Percentiles rank a stretch among this genome's conserved stretches.
phyloP scores from a whole-genome alignment of 108 stramenopile genomes.

The Bacterosira constricta region DNA sequence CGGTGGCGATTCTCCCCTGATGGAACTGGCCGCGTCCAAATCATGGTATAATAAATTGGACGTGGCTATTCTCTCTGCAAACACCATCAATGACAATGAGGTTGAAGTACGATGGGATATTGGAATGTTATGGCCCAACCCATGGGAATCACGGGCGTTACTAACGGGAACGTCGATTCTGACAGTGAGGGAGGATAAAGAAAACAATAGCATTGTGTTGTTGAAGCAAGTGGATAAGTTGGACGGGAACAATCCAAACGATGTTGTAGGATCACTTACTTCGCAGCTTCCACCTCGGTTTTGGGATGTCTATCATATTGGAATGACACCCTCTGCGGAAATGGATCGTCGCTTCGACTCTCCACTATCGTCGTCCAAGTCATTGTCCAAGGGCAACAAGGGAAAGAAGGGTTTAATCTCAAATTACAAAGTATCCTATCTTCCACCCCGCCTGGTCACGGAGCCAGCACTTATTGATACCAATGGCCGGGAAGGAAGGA shows the following conservation, averaged over 20 bases:
- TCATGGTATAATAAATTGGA: constrained; percentile 72
- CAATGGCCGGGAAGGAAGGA: constrained; percentile 56
- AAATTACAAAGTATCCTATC: constrained; percentile 60
- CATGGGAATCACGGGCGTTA: constrained; percentile 74
- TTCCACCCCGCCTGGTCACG: constrained; percentile 64
- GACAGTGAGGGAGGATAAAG: constrained; percentile 31
- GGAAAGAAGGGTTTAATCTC: constrained; percentile 40
- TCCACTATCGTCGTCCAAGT: not conserved
- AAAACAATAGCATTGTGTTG: constrained; percentile 30
- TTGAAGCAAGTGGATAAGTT: constrained; percentile 62
- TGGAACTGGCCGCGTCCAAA: constrained; percentile 56
- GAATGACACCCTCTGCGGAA: constrained; percentile 86
- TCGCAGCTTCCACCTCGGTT: constrained; percentile 72
- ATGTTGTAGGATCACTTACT: constrained; percentile 47
- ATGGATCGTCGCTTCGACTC: constrained; percentile 37
- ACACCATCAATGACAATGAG: constrained; percentile 11
- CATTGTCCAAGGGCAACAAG: not conserved
- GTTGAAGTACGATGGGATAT: constrained; percentile 73
- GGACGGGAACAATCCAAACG: constrained; percentile 46
- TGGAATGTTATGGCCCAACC: constrained; percentile 77
- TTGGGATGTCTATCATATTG: constrained; percentile 89
- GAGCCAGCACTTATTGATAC: constrained; percentile 64
- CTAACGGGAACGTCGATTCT: constrained; percentile 63
- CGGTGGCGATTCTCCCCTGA: constrained; percentile 46
- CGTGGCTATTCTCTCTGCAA: constrained; percentile 68